Conservation (phyloP, 2,329 filamentous ascomycete genomes). For the Talaromyces rugulosus region DNA sequence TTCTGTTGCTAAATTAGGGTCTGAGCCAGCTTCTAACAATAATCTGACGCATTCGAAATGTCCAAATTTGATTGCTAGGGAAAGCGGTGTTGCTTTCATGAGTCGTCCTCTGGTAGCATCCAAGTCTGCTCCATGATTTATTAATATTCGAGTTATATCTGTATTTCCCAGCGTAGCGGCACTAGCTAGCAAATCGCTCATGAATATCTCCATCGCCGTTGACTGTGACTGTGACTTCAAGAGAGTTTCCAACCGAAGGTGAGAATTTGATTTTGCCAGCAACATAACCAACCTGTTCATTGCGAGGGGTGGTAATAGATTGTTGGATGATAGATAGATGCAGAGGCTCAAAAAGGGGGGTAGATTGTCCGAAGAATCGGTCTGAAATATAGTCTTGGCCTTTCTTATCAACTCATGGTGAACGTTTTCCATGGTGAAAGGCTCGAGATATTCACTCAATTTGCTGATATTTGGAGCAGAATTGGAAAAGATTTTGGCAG, state of each 20-base stretch:
- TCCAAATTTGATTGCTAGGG: conserved; percentile 4
- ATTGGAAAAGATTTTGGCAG: neutral
- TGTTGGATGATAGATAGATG: conserved; percentile 18
- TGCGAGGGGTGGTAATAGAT: conserved; percentile 9
- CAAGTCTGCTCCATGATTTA: conserved; percentile 12
- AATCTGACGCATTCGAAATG: conserved; percentile 16
- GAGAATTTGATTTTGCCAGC: conserved; percentile 12
- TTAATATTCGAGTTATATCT: conserved; percentile 15
- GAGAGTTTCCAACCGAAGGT: conserved; percentile 9
- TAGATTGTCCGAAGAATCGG: neutral
- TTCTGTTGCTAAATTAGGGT: conserved; percentile 13
- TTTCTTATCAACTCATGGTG: neutral
- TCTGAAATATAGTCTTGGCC: neutral
- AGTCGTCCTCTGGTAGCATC: conserved; percentile 5
- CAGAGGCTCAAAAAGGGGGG: conserved; percentile 1
- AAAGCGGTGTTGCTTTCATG: conserved; percentile 13
- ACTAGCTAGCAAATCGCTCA: conserved; percentile 15
- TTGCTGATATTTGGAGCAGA: neutral
- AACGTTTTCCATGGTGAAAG: neutral
- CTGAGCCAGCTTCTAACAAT: conserved; percentile 15
- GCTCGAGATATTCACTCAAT: neutral
- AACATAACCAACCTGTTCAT: conserved; percentile 12
- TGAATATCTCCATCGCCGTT: conserved; percentile 16
- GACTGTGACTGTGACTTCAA: conserved; percentile 14
- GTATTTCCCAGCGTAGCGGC: conserved; percentile 15